Percentiles rank a stretch among this genome's conserved stretches.
Evolutionary conservation across 2,329 filamentous ascomycete species (phyloP).

Genomic region (Aspergillus sp.): DNA sequence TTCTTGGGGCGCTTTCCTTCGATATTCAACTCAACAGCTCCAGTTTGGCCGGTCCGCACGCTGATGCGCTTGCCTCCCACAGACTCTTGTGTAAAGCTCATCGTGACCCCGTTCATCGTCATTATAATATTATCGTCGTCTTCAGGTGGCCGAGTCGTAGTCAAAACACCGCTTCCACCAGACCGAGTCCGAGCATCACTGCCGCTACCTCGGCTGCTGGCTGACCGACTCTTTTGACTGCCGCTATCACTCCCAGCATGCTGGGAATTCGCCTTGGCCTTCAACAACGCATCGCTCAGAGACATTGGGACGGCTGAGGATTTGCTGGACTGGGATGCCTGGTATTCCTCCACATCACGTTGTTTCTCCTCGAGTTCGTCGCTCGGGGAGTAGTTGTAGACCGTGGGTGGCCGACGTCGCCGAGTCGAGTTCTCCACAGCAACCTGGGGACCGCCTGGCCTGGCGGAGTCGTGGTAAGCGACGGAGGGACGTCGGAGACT

Average conservation of each 20-base stretch:
- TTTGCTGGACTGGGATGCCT: conserved; percentile 33
- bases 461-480: conserved; percentile 33
- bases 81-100: conserved; percentile 37
- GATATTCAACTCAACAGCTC: conserved; percentile 40
- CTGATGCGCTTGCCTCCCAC: conserved; percentile 41
- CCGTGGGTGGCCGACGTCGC: conserved; percentile 29
- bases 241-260: conserved; percentile 39
- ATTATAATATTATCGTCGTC: conserved; percentile 41
- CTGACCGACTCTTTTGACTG: conserved; percentile 42
- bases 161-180: conserved; percentile 32
- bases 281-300: conserved; percentile 36
- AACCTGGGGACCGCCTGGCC: conserved; percentile 26
- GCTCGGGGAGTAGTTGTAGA: conserved; percentile 30
- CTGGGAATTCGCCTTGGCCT: conserved; percentile 29
- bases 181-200: conserved; percentile 36
- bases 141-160: conserved; percentile 26
- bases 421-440: conserved; percentile 32
- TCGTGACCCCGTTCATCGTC: conserved; percentile 41
- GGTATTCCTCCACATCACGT: conserved; percentile 40
- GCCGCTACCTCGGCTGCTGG: conserved; percentile 42
- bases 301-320: conserved; percentile 23
- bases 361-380: conserved; percentile 39
- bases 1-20: conserved; percentile 37
- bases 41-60: conserved; percentile 38
- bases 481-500: conserved; percentile 31